Conservation (phyloP, 73 alveolate species). For the Strombidium stylifer region DNA sequence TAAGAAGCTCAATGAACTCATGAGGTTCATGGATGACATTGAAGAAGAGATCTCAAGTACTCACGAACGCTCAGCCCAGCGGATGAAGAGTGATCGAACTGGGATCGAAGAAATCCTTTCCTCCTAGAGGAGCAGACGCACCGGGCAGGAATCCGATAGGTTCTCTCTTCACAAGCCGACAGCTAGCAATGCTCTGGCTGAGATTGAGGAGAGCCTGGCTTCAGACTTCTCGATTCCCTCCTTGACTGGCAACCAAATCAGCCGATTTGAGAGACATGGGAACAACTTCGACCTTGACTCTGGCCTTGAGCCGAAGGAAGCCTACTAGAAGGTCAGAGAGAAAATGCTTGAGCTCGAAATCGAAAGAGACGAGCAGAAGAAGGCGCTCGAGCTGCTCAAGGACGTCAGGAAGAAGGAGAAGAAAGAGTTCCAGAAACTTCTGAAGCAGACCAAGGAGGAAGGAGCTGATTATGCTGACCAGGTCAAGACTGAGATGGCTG, state of each 20-base stretch:
- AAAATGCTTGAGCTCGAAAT: slow-evolving; percentile 33
- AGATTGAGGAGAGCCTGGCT: no score
- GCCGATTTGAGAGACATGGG: background rate
- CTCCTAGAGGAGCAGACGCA: no score
- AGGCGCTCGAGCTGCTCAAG: slow-evolving; percentile 52
- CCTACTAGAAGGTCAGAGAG: background rate
- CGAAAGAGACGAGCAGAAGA: slow-evolving; percentile 55
- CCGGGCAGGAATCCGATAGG: background rate
- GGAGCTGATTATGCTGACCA: slow-evolving; percentile 40
- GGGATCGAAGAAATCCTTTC: no score
- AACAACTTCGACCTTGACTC: background rate
- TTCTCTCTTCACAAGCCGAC: background rate
- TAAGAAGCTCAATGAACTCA: background rate
- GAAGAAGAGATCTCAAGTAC: background rate
- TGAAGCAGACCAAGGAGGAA: slow-evolving; percentile 22
- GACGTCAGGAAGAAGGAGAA: slow-evolving; percentile 39
- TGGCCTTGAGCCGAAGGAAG: background rate
- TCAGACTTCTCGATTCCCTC: background rate
- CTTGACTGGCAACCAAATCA: background rate
- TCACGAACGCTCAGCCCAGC: background rate
- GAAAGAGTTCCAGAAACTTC: slow-evolving; percentile 14
- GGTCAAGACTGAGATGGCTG: slow-evolving; percentile 53
- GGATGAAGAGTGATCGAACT: no score
- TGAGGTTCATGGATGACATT: background rate
- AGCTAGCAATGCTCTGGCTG: background rate